These are phyloP conservation scores for Epichloe bromicola DNA, from an alignment of 2,329 filamentous ascomycete species.

Conservation along the genomic window DNA sequence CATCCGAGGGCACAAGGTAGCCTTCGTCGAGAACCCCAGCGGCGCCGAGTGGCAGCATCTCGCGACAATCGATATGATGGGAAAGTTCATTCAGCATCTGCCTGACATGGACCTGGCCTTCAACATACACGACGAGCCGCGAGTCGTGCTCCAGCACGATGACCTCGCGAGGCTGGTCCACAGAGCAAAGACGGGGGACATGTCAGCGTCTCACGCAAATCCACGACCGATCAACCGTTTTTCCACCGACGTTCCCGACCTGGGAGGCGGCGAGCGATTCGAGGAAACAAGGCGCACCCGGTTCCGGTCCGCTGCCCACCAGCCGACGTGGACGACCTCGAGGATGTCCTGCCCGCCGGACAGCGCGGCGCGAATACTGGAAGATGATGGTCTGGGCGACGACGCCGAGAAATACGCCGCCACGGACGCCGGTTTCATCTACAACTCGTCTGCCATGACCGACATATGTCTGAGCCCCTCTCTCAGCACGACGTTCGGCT, in stretches of 20 bases:
- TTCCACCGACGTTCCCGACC: neutral
- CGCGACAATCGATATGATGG: slow-evolving; percentile 72
- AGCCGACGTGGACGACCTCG: slow-evolving; percentile 81
- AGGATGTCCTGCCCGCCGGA: slow-evolving; percentile 72
- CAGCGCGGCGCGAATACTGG: slow-evolving; percentile 59
- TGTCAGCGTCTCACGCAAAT: slow-evolving; percentile 43
- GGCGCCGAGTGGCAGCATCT: slow-evolving; percentile 76
- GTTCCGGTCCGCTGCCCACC: slow-evolving; percentile 82
- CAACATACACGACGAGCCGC: slow-evolving; percentile 88
- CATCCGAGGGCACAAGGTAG: slow-evolving; percentile 62
- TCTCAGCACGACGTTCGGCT: slow-evolving; percentile 64
- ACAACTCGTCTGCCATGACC: slow-evolving; percentile 77
- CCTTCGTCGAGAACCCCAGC: slow-evolving; percentile 46
- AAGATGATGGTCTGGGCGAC: slow-evolving; percentile 50
- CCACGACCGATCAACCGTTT: slow-evolving; percentile 26
- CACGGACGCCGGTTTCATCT: slow-evolving; percentile 70
- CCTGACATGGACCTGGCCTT: slow-evolving; percentile 96
- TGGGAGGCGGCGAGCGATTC: slow-evolving; percentile 57
- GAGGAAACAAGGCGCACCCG: slow-evolving; percentile 68
- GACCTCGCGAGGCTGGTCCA: slow-evolving; percentile 61
- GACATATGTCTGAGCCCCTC: slow-evolving; percentile 86
- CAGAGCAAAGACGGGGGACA: slow-evolving; percentile 48
- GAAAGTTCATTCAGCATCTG: slow-evolving; percentile 62
- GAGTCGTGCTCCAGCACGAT: slow-evolving; percentile 74
- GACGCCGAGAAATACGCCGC: slow-evolving; percentile 55